Evolutionary conservation across 2,329 filamentous ascomycete species (phyloP).

Genomic region (Aspergillus costaricaensis): DNA sequence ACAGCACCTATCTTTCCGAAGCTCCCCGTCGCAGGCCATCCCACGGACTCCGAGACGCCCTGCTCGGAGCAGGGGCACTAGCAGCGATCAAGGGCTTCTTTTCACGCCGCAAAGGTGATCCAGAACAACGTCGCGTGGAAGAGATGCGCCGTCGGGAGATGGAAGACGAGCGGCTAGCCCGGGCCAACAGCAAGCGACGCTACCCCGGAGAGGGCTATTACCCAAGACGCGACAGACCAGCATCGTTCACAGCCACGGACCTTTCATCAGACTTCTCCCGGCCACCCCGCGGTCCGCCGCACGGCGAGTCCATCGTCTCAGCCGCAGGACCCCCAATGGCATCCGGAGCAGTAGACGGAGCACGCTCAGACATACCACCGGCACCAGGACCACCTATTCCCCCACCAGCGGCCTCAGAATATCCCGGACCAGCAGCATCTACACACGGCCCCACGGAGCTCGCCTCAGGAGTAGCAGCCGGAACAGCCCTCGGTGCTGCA

Average conservation of each 20-base stretch:
- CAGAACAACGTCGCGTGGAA: constrained; percentile 62
- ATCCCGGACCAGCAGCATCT: constrained; percentile 24
- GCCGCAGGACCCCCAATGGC: constrained; percentile 28
- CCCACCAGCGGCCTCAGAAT: constrained; percentile 39
- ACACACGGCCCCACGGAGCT: constrained; percentile 29
- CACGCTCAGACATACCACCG: constrained; percentile 37
- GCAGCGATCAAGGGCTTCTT: constrained; percentile 60
- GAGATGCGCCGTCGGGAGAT: constrained; percentile 53
- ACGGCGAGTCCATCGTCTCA: constrained; percentile 38
- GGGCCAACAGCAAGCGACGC: constrained; percentile 59
- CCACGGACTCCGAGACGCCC: constrained; percentile 59
- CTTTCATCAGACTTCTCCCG: constrained; percentile 40
- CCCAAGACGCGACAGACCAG: constrained; percentile 34
- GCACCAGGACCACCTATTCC: constrained; percentile 42
- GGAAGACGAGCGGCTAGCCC: constrained; percentile 55
- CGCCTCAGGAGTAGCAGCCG: constrained; percentile 35
- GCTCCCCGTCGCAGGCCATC: constrained; percentile 40
- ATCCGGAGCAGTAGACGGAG: constrained; percentile 32
- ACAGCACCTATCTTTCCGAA: constrained; percentile 43
- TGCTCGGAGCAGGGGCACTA: constrained; percentile 69
- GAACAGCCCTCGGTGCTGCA: constrained; percentile 33
- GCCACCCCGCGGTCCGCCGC: constrained; percentile 30
- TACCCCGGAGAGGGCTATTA: constrained; percentile 68
- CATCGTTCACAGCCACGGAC: constrained; percentile 40
- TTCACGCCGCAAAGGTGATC: constrained; percentile 58